A percentile compares a stretch with the other conserved stretches of the same genome.
These are phyloP conservation scores for Podaxis rugospora DNA, from an alignment of 768 basidiomycete genomes.

Conservation along the genomic window DNA sequence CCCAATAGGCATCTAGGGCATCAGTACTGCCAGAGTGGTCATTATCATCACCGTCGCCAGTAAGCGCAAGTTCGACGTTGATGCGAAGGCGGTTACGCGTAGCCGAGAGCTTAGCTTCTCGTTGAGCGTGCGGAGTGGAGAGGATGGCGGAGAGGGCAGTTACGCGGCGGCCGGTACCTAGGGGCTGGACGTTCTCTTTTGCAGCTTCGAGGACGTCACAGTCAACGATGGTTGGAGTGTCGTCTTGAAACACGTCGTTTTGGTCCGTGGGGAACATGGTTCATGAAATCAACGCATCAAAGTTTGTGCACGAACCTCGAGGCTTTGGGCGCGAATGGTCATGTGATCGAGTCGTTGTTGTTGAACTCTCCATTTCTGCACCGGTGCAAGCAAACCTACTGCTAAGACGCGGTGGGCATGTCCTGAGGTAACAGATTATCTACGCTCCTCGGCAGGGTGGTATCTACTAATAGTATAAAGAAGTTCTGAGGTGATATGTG, in stretches of 20 bases:
- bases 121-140: slow-evolving; percentile 71
- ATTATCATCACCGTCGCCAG: slow-evolving; percentile 70
- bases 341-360: background rate
- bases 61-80: slow-evolving; percentile 66
- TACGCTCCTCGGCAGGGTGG: too few species aligned
- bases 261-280: slow-evolving; percentile 13
- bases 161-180: slow-evolving; percentile 74
- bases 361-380: too few species aligned
- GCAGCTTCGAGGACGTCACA: slow-evolving; percentile 78
- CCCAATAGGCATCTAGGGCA: slow-evolving; percentile 81
- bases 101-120: slow-evolving; percentile 63
- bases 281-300: background rate
- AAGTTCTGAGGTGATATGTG: too few species aligned
- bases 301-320: background rate
- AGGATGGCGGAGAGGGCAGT: slow-evolving; percentile 73
- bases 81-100: slow-evolving; percentile 64
- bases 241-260: slow-evolving; percentile 41
- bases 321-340: background rate
- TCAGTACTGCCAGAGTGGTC: slow-evolving; percentile 28
- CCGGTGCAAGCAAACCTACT: too few species aligned
- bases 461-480: too few species aligned
- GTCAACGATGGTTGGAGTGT: slow-evolving; percentile 56
- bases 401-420: too few species aligned
- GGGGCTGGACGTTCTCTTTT: slow-evolving; percentile 85
- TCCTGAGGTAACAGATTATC: too few species aligned